These are phyloP conservation scores for Fusarium devonianum DNA, from an alignment of 2,329 filamentous ascomycete species.

Conservation along the genomic window DNA sequence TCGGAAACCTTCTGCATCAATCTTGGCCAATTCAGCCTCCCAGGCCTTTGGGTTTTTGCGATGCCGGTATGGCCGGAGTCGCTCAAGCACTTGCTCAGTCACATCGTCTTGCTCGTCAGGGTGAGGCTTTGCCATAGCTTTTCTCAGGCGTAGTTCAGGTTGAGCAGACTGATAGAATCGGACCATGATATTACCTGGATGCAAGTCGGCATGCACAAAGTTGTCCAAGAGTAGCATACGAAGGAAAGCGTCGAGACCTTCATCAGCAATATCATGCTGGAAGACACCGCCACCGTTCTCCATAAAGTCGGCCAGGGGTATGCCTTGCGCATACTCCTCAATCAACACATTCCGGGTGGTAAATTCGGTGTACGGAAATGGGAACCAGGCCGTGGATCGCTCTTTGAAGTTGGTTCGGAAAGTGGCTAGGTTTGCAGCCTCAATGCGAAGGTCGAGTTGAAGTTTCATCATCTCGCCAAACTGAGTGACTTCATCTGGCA, in stretches of 20 bases:
- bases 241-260: conserved; percentile 93
- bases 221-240: conserved; percentile 98
- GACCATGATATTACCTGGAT: conserved; percentile 99
- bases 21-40: conserved; percentile 74
- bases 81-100: conserved; percentile 84
- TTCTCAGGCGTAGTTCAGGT: conserved; percentile 62
- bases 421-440: conserved; percentile 85
- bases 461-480: conserved; percentile 99
- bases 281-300: conserved; percentile 92
- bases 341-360: conserved; percentile 91
- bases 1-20: conserved; percentile 87
- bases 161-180: conserved; percentile 89
- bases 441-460: conserved; percentile 94
- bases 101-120: conserved; percentile 70
- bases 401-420: conserved; percentile 93
- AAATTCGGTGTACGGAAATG: conserved; percentile 90
- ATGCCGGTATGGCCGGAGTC: conserved; percentile 75
- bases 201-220: conserved; percentile 94
- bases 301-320: conserved; percentile 88
- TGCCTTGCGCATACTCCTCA: conserved; percentile 95
- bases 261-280: conserved; percentile 91
- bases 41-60: conserved; percentile 72
- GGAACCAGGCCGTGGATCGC: conserved; percentile 93
- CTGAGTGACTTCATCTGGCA: conserved; percentile 91
- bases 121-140: conserved; percentile 44